Conservation (phyloP, 768 basidiomycete genomes). For the Tephrocybe rancida region DNA sequence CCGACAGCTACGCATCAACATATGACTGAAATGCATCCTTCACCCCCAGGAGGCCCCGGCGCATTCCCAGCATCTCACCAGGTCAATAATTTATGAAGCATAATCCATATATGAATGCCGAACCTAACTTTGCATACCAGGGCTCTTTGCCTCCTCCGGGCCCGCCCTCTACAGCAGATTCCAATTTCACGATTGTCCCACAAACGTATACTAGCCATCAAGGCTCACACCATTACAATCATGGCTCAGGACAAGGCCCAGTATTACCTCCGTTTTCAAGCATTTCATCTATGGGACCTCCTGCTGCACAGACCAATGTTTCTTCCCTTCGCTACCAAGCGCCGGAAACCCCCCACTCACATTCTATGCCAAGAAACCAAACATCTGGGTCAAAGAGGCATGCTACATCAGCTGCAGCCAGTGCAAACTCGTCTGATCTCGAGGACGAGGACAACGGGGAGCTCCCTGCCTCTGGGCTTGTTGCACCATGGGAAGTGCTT, state of each 20-base stretch:
- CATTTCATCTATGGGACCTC: slow-evolving; percentile 58
- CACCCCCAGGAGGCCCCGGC: slow-evolving; percentile 33
- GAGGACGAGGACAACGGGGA: slow-evolving; percentile 84
- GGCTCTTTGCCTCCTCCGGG: slow-evolving; percentile 32
- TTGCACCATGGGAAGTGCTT: slow-evolving; percentile 87
- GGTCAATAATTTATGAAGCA: slow-evolving; percentile 12
- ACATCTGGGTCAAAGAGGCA: slow-evolving; percentile 57
- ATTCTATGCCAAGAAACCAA: slow-evolving; percentile 35
- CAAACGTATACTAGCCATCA: slow-evolving; percentile 45
- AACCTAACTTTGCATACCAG: slow-evolving; percentile 37
- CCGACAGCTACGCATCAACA: slow-evolving; percentile 46
- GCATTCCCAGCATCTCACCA: slow-evolving; percentile 31
- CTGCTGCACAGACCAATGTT: slow-evolving; percentile 46
- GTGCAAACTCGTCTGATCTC: slow-evolving; percentile 81
- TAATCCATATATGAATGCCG: slow-evolving; percentile 10
- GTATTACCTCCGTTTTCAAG: slow-evolving; percentile 74
- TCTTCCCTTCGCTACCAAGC: slow-evolving; percentile 64
- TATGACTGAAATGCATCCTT: slow-evolving; percentile 40
- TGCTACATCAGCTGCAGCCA: slow-evolving; percentile 69
- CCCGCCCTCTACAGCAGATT: slow-evolving; percentile 39
- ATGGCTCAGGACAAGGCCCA: slow-evolving; percentile 44
- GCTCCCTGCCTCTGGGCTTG: slow-evolving; percentile 77
- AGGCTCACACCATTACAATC: slow-evolving; percentile 36
- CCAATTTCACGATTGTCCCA: slow-evolving; percentile 43
- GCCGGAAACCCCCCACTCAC: slow-evolving; percentile 39